Base-by-base conservation (phyloP, 768 basidiomycete genomes). In the Mycena galericulata region DNA sequence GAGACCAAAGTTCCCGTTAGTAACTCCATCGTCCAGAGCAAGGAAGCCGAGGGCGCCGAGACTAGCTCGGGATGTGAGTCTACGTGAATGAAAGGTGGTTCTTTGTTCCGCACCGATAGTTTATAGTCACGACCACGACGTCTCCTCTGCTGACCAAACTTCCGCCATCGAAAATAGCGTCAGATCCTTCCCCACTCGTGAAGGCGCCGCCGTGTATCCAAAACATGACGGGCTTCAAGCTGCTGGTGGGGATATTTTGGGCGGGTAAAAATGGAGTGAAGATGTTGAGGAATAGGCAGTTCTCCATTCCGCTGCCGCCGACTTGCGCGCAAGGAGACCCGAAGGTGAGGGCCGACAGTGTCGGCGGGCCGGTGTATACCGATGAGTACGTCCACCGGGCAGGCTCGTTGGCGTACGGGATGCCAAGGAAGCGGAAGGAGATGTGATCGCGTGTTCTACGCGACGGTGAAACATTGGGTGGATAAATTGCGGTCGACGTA, bases 181-280 rank as follows among this genome's bases (percentile, higher is more conserved):
- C 82, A 15, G 79, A 79, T 6, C 81, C 81, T 45, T 78, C 77
- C 3, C 84, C 84, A 14, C 77, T 68, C 2, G 80, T 82, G 61
- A 83, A 85, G 14, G 84, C 84, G 2, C 85, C 85, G 4, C 86
- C 85, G 50, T 87, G n/a, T n/a, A n/a, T n/a, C n/a, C n/a, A n/a
- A n/a, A n/a, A n/a, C n/a, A n/a, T n/a, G n/a, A n/a, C n/a, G 84
- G 86, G 82, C 58, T 82, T 84, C 30, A 79, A 60, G 17, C 62
- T 69, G 27, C 67, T 74, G 0, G 73, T 64, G 34, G 70, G 68
- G 0, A 14, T 61, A 3, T 67, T 34, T 32, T 70, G 57, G 11
- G 54, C 61, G 9, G 80, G 80, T 2, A 81, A 73, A 65, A 77
- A 78, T 1, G 84, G 82, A 9, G 85, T 86, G 68, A 80, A 85